These are phyloP conservation scores for Rhynchospora tenuis DNA, from an alignment of 176 grass and related monocot genomes.

Conservation along the genomic window DNA sequence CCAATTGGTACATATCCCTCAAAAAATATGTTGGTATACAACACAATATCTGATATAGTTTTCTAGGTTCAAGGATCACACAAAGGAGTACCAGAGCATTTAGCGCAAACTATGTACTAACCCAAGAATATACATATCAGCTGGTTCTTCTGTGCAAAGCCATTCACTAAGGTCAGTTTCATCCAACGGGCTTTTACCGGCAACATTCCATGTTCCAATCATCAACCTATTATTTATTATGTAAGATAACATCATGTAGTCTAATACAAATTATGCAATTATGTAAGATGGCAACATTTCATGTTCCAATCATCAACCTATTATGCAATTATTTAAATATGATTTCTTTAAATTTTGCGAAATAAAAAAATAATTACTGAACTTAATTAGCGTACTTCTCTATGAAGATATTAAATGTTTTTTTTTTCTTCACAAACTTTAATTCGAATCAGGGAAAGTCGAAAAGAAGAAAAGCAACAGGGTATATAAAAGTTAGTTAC, in stretches of 20 bases:
- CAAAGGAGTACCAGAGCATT: too few relatives aligned
- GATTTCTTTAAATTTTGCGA: background rate
- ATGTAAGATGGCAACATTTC: constrained; percentile 31
- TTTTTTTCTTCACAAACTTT: background rate
- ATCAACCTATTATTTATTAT: constrained; percentile 38
- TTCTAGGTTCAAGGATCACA: background rate
- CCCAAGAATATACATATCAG: constrained; percentile 53
- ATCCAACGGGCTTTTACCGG: constrained; percentile 37
- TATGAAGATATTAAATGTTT: background rate
- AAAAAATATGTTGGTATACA: too few relatives aligned
- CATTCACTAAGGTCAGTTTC: constrained; percentile 46
- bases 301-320: constrained; percentile 61
- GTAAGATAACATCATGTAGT: background rate
- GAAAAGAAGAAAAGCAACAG: background rate
- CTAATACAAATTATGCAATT: background rate
- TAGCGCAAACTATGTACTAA: constrained; percentile 10
- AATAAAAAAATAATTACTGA: background rate
- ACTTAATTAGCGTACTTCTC: background rate
- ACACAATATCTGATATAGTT: too few relatives aligned
- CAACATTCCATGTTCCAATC: constrained; percentile 57
- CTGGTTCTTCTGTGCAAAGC: constrained; percentile 43
- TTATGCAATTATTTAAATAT: background rate
- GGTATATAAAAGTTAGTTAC: constrained; percentile 6
- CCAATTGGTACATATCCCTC: too few relatives aligned
- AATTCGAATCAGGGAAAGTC: background rate